Base-by-base conservation (phyloP, 768 basidiomycete genomes). In the Suillus spraguei region DNA sequence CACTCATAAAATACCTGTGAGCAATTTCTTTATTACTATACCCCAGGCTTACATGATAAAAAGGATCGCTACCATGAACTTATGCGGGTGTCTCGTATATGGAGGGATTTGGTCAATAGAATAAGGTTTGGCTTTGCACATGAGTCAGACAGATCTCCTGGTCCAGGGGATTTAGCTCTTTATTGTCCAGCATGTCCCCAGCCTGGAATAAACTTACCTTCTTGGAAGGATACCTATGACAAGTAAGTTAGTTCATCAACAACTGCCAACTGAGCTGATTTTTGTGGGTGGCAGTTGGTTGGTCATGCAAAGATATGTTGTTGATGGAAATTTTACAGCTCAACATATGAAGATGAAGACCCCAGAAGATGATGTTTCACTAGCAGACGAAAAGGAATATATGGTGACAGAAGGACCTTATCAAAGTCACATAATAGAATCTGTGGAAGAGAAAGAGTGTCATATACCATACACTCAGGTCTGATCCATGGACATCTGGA, bases 351-450 rank as follows among this genome's bases (percentile, higher is more conserved):
- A 60, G 38, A 64, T 66, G 61, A 67, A 68, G 46, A 47, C 42
- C 8, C 59, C 60, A 13, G 44, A 52, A 10, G 62, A 65, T 41
- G 68, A 72, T 65, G 65, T 72, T 4, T 64, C 59, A 59, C 46
- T 72, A 7, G 60, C 54, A 2, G 65, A 67, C 61, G 64, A 64
- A 10, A 50, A 62, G 56, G 61, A 24, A 38, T 62, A 62, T 24
- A 56, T 62, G 61, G 41, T 56, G 22, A 35, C 24, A 28, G 24
- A 41, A 13, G 38, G 17, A 13, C 36, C 35, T 17, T 62, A 62
- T 35, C 6, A 33, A 13, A 14, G 4, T 22, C 61, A 62, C 32
- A 9, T 62, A 5, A 17, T 10, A 5, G 44, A 38, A 24, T 32
- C 61, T 35, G 32, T 55, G 0, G 54, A 62, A n/a, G 22, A 16